These are phyloP conservation scores for Penicillium sp. DNA, from an alignment of 2,329 filamentous ascomycete species.

Conservation along the genomic window DNA sequence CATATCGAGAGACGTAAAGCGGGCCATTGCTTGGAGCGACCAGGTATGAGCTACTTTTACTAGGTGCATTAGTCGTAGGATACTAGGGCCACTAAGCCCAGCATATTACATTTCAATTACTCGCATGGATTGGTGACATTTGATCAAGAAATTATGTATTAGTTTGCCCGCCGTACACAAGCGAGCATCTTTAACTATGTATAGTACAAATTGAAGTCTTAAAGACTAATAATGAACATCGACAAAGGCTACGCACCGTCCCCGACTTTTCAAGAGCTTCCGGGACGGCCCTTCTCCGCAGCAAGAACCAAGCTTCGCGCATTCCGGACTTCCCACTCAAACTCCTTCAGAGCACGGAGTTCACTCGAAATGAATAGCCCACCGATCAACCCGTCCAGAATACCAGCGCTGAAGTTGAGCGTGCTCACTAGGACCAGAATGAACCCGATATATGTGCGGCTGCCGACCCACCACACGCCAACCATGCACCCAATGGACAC, in stretches of 20 bases:
- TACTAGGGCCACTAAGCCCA: too few relatives aligned
- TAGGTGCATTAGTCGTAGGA: too few relatives aligned
- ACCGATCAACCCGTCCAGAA: slow-evolving; percentile 82
- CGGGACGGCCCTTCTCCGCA: slow-evolving; percentile 12
- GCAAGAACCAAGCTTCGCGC: slow-evolving; percentile 48
- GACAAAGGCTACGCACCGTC: not conserved
- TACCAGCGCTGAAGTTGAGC: slow-evolving; percentile 73
- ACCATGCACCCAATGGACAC: slow-evolving; percentile 74
- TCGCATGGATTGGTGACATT: not conserved
- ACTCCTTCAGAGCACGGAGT: slow-evolving; percentile 80
- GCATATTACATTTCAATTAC: not conserved
- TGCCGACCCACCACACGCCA: slow-evolving; percentile 77
- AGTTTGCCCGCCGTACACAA: not conserved
- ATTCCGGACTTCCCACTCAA: slow-evolving; percentile 87
- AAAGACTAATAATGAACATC: too few relatives aligned
- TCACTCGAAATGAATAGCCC: slow-evolving; percentile 85
- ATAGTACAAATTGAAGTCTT: not conserved
- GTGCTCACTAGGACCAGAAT: slow-evolving; percentile 77
- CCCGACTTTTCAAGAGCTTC: not conserved
- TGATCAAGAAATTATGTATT: not conserved
- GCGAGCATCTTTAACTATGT: not conserved
- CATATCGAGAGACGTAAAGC: too few relatives aligned
- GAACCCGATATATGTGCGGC: slow-evolving; percentile 75
- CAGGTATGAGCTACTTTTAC: too few relatives aligned
- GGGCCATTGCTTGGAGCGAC: too few relatives aligned